These are phyloP conservation scores for Penicillium sp. DNA, from an alignment of 2,329 filamentous ascomycete species.

Conservation along the genomic window DNA sequence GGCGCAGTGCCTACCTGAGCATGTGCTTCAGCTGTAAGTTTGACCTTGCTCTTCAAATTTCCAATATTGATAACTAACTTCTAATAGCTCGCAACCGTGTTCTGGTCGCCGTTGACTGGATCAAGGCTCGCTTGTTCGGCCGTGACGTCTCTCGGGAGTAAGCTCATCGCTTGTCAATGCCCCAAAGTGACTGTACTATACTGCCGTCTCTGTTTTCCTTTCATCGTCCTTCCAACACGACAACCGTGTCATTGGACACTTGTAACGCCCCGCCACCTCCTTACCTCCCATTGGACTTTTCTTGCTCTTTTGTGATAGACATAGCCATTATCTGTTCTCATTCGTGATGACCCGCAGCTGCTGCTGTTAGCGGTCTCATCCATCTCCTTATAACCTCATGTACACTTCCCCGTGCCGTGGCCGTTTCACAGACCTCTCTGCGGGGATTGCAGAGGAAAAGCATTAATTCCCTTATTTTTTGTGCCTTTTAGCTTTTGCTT, in stretches of 20 bases:
- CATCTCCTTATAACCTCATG: constrained; percentile 1
- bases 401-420: constrained; percentile 3
- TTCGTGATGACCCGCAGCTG: constrained; percentile 15
- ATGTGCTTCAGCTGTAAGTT: constrained; percentile 99
- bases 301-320: constrained; percentile 20
- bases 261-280: constrained; percentile 19
- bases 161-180: constrained; percentile 11
- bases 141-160: constrained; percentile 70
- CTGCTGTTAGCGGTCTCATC: constrained; percentile 7
- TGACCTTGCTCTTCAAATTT: constrained; percentile 11
- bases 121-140: constrained; percentile 95
- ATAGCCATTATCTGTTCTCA: constrained; percentile 18
- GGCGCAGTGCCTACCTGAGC: constrained; percentile 95
- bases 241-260: constrained; percentile 1
- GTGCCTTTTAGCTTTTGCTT: constrained; percentile 16
- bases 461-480: constrained; percentile 15
- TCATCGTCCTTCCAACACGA: constrained; percentile 7
- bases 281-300: constrained; percentile 3
- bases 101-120: constrained; percentile 89
- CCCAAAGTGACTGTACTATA: constrained; percentile 11
- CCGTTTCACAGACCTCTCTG: constrained; percentile 1
- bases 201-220: constrained; percentile 4
- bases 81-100: constrained; percentile 81
- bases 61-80: constrained; percentile 1
- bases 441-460: constrained; percentile 20